These are phyloP conservation scores for Neofusicoccum parvum DNA, from an alignment of 2,329 filamentous ascomycete species.

Conservation along the genomic window DNA sequence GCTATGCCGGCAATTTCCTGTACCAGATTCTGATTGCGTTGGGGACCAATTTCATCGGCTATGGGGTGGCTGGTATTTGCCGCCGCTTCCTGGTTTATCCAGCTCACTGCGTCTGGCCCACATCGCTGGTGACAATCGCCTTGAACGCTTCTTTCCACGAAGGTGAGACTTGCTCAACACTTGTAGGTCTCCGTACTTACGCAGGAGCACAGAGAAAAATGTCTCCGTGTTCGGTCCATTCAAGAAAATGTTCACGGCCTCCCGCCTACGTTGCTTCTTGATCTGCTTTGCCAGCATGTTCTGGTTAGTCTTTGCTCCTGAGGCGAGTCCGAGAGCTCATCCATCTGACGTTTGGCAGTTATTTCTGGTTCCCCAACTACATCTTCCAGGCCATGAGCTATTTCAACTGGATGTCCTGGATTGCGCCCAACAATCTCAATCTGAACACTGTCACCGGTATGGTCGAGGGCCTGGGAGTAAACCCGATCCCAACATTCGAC, in stretches of 20 bases:
- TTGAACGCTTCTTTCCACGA: conserved; percentile 49
- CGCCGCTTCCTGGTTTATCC: conserved; percentile 32
- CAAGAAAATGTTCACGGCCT: conserved; percentile 66
- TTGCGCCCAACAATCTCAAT: conserved; percentile 67
- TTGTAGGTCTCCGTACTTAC: background rate
- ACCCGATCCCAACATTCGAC: conserved; percentile 72
- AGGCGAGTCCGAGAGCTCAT: background rate
- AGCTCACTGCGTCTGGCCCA: conserved; percentile 23
- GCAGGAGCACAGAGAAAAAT: conserved; percentile 63
- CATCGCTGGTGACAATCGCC: conserved; percentile 23
- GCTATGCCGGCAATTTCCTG: conserved; percentile 48
- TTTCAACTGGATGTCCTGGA: conserved; percentile 69
- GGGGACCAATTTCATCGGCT: conserved; percentile 64
- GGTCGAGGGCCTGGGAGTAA: conserved; percentile 64
- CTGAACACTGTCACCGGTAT: conserved; percentile 76
- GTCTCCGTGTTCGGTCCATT: conserved; percentile 45
- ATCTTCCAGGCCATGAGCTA: conserved; percentile 70
- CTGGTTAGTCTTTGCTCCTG: conserved; percentile 25
- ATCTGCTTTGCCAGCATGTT: conserved; percentile 57
- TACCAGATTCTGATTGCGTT: conserved; percentile 65
- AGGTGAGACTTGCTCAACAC: conserved; percentile 72
- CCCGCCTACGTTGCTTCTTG: conserved; percentile 66
- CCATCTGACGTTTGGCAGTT: background rate
- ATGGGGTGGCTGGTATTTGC: conserved; percentile 32
- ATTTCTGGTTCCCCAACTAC: conserved; percentile 56